Conservation (phyloP, 2,329 filamentous ascomycete genomes). For the Exophiala xenobiotica region DNA sequence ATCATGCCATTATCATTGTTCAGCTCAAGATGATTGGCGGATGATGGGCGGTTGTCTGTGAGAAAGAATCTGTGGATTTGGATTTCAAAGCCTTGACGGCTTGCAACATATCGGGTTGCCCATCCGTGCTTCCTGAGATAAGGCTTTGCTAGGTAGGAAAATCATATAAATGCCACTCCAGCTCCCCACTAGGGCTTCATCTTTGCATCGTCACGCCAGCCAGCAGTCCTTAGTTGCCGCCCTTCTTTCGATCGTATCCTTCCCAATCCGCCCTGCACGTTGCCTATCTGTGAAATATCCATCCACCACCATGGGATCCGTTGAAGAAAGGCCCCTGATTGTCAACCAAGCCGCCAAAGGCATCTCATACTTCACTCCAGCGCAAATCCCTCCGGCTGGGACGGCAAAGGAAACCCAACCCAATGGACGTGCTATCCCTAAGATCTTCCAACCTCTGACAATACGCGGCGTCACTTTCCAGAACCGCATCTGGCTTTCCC, state of each 20-base stretch:
- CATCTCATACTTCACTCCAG: conserved; percentile 52
- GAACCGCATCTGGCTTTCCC: conserved; percentile 65
- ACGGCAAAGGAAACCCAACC: conserved; percentile 47
- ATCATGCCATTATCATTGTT: no score
- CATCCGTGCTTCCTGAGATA: background rate
- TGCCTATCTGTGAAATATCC: background rate
- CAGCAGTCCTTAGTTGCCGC: no score
- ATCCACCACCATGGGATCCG: conserved; percentile 18
- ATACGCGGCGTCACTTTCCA: conserved; percentile 57
- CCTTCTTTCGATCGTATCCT: no score
- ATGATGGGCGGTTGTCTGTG: no score
- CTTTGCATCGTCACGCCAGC: no score
- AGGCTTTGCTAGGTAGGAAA: background rate
- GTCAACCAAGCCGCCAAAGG: conserved; percentile 39
- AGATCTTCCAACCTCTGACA: conserved; percentile 45
- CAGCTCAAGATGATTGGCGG: no score
- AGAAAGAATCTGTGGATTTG: no score
- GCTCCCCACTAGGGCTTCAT: no score
- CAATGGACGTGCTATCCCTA: conserved; percentile 52
- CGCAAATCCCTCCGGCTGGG: conserved; percentile 47
- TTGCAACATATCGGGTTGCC: background rate
- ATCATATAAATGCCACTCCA: no score
- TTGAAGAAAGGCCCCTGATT: conserved; percentile 33
- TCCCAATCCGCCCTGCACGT: no score
- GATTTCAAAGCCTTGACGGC: conserved; percentile 7